A percentile compares a stretch with the other conserved stretches of the same genome.
Conservation (phyloP, 2,329 filamentous ascomycete species). For the Ambrosiella beaveri region DNA sequence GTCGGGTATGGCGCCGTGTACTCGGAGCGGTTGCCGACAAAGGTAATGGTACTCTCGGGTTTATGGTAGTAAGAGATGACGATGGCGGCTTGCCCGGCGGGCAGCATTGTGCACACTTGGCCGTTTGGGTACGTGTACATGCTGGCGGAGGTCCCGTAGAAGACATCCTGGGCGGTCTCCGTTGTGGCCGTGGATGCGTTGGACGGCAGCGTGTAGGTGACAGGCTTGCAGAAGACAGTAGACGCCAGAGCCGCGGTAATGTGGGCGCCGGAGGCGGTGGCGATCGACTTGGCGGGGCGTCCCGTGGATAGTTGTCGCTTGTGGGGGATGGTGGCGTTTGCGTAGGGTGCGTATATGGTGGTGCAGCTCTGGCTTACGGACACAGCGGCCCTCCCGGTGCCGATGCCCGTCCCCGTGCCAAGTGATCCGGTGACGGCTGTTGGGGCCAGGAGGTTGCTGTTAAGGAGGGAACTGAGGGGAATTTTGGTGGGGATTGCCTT, state of each 20-base stretch:
- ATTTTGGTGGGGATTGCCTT: not conserved
- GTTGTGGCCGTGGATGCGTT: conserved; percentile 1
- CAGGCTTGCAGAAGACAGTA: conserved; percentile 4
- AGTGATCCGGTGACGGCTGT: not conserved
- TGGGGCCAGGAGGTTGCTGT: not conserved
- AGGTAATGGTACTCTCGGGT: conserved; percentile 26
- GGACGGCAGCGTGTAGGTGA: not conserved
- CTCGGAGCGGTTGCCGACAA: conserved; percentile 26
- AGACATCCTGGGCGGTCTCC: conserved; percentile 1
- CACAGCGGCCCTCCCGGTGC: not conserved
- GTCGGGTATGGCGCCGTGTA: conserved; percentile 30
- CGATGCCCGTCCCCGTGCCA: not conserved
- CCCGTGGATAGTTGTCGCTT: not conserved
- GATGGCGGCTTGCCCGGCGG: conserved; percentile 19
- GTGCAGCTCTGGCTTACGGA: conserved; percentile 3
- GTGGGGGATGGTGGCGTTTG: conserved; percentile 3
- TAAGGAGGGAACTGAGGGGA: not conserved
- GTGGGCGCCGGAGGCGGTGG: conserved; percentile 3
- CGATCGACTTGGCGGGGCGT: not conserved
- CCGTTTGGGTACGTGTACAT: conserved; percentile 10
- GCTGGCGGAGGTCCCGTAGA: not conserved
- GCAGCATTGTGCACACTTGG: conserved; percentile 20
- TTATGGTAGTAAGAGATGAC: conserved; percentile 30
- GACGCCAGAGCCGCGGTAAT: conserved; percentile 5
- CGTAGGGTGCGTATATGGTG: conserved; percentile 10